Evolutionary conservation across 2,329 filamentous ascomycete genomes (phyloP).

Genomic region (Colletotrichum tanaceti): DNA sequence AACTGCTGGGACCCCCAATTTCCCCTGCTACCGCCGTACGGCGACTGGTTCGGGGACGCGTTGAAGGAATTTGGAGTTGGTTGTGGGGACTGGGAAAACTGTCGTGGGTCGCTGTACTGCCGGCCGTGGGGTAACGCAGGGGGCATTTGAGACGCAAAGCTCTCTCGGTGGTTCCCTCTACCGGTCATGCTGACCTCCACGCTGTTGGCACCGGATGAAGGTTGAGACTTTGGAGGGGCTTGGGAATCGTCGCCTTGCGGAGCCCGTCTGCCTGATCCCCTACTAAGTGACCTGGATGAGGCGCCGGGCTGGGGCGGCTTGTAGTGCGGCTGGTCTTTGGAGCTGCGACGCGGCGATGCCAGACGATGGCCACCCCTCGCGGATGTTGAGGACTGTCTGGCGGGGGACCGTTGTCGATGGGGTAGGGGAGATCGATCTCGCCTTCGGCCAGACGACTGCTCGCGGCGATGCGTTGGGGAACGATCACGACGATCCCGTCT

Average conservation of each 20-base stretch:
- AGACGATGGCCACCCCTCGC: conserved; percentile 15
- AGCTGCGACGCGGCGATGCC: conserved; percentile 30
- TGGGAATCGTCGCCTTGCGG: conserved; percentile 33
- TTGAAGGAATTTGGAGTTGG: conserved; percentile 65
- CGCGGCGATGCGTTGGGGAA: conserved; percentile 28
- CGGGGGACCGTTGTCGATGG: conserved; percentile 26
- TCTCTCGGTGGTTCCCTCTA: conserved; percentile 48
- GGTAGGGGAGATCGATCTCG: conserved; percentile 34
- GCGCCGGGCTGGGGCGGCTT: conserved; percentile 28
- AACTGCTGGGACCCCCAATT: conserved; percentile 61
- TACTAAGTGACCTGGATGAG: conserved; percentile 38
- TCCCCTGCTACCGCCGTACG: conserved; percentile 66
- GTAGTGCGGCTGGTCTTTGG: conserved; percentile 30
- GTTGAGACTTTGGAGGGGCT: conserved; percentile 35
- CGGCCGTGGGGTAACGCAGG: conserved; percentile 50
- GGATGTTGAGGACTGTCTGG: conserved; percentile 26
- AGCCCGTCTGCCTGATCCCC: conserved; percentile 32
- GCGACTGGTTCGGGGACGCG: conserved; percentile 70
- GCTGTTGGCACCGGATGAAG: conserved; percentile 50
- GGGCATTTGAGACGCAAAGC: conserved; percentile 49
- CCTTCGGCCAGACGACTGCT: conserved; percentile 27
- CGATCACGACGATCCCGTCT: conserved; percentile 24
- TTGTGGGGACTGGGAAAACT: conserved; percentile 69
- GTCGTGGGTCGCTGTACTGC: conserved; percentile 51
- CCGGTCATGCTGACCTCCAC: conserved; percentile 52